Base-by-base conservation (phyloP, 2,329 filamentous ascomycete genomes). In the Pestalotiopsis sp. region DNA sequence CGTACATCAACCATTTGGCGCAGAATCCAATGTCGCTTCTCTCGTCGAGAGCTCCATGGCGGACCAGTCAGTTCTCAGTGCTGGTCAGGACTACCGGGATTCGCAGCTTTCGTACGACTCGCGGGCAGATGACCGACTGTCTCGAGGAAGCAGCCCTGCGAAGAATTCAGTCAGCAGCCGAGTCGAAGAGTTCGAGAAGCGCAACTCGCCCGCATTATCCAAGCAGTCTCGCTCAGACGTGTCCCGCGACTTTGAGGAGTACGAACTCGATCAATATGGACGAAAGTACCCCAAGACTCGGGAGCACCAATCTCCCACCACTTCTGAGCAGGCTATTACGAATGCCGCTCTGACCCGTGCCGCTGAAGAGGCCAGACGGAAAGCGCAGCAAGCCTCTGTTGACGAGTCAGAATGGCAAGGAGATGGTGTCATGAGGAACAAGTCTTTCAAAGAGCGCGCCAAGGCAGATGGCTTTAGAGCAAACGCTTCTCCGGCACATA, bases 21-120 rank as follows among this genome's bases (percentile, higher is more conserved):
- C 97, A 0, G 94, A 98, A 78, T 98, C 94, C 14, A 92, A 92
- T 10, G 94, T 98, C 11, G 95, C 95, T 7, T 98, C 94, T 17
- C 83, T 98, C 6, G 82, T 91, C 1, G 91, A 96, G 73, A 93
- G 94, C 20, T 95, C 94, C 0, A 82, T 86, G 78, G 77, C 88
- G 17, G 86, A 88, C 4, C 86, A 86, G 64, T 97, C 94, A 2
- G 87, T 91, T 13, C 77, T 97, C 65, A 94, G 81, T 14, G 77
- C 78, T 73, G 82, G 83, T n/a, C 83, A 85, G 70, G 84, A 86
- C 30, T 86, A 84, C 69, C 72, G 79, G 70, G 73, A 76, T 67
- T 78, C 64, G 20, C 52, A 66, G 55, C 55, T 66, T 13, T 66
- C 64, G 71, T 78, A 78, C 64, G 74, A 75, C 9, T 61, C 65